Conservation (phyloP, 345 rosid species). For the Limnanthes douglasii region DNA sequence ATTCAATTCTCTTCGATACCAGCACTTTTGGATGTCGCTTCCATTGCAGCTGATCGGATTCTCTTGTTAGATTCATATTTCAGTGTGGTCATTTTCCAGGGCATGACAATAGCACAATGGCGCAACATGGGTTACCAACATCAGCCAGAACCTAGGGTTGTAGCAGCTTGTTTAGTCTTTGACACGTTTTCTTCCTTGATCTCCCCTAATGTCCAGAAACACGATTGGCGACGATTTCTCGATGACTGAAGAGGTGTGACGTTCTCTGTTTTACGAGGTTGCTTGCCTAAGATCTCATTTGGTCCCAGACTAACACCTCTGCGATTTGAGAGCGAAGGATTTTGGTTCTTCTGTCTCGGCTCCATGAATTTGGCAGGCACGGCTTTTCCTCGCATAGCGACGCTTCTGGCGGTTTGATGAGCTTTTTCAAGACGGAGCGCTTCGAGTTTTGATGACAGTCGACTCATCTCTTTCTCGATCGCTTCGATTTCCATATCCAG, state of each 20-base stretch:
- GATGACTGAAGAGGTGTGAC: constrained; percentile 51
- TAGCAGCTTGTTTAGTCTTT: too few relatives aligned
- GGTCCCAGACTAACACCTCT: constrained; percentile 91
- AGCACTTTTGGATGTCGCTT: constrained; percentile 89
- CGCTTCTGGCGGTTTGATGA: too few relatives aligned
- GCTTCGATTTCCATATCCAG: too few relatives aligned
- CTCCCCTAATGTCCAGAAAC: constrained; percentile 76
- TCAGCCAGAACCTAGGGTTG: constrained; percentile 90
- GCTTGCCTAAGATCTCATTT: constrained; percentile 47
- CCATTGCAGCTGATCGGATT: constrained; percentile 83
- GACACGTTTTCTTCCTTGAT: constrained; percentile 54
- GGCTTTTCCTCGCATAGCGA: too few relatives aligned
- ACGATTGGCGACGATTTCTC: constrained; percentile 69
- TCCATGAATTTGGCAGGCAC: too few relatives aligned
- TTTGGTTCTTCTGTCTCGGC: too few relatives aligned
- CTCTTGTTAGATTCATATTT: constrained; percentile 90
- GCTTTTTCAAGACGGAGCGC: too few relatives aligned
- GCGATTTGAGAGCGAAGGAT: too few relatives aligned
- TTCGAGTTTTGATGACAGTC: too few relatives aligned
- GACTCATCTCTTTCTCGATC: too few relatives aligned
- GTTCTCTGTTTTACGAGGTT: constrained; percentile 24
- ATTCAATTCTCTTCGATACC: constrained; percentile 77
- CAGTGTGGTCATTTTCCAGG: constrained; percentile 88
- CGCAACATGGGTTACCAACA: constrained; percentile 92
- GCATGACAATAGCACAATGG: constrained; percentile 99